phyloP scores from a whole-genome alignment of 257 asterid species.

The Echium plantagineum region DNA sequence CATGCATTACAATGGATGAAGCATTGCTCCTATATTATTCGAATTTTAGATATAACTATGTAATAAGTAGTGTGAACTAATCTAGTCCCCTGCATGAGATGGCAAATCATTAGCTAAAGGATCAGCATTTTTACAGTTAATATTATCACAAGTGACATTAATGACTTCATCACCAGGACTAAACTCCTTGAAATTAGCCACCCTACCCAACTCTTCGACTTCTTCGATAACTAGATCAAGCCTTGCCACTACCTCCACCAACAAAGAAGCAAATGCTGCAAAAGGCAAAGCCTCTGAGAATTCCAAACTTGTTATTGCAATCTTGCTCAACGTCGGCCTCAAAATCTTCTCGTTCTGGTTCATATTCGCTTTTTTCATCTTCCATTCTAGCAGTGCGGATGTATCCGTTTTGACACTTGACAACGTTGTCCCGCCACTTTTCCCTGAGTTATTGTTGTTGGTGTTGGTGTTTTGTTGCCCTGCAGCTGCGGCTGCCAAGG shows the following conservation, averaged over 20 bases:
- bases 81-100: conserved; percentile 3
- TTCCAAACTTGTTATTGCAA: conserved; percentile 59
- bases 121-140: conserved; percentile 5
- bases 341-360: conserved; percentile 28
- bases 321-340: conserved; percentile 72
- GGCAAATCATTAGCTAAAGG: conserved; percentile 31
- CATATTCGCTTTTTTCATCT: conserved; percentile 29
- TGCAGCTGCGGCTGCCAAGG: conserved; percentile 32
- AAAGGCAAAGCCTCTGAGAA: conserved; percentile 88
- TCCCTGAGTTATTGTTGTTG: conserved; percentile 8
- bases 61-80: neutral
- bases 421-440: conserved; percentile 25
- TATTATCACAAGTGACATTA: conserved; percentile 16
- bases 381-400: conserved; percentile 50
- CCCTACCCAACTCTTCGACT: conserved; percentile 74
- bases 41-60: too few species aligned
- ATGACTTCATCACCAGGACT: conserved; percentile 28
- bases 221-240: conserved; percentile 85
- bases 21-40: neutral
- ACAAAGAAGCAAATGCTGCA: conserved; percentile 81
- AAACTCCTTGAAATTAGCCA: conserved; percentile 67
- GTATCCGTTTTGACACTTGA: conserved; percentile 59
- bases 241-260: conserved; percentile 77
- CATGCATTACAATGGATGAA: neutral
- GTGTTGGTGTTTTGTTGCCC: conserved; percentile 5